Percentiles rank a stretch among this genome's conserved stretches.
Conservation (phyloP, 1,284 basidiomycete species). For the Coriolopsis trogii region DNA sequence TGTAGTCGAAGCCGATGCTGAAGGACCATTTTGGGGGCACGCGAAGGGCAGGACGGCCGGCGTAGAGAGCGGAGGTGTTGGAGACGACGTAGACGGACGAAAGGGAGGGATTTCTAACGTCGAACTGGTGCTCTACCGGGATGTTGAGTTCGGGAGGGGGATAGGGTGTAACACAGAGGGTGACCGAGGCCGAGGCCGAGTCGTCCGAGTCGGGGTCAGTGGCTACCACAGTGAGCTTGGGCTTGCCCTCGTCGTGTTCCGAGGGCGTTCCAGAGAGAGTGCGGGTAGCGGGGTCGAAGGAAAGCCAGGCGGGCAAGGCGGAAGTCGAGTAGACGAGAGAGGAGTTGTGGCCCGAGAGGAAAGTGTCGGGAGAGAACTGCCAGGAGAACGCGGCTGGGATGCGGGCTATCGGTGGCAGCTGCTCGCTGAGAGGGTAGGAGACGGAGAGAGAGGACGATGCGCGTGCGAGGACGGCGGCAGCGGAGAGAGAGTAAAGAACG, state of each 20-base stretch:
- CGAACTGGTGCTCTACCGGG: conserved; percentile 66
- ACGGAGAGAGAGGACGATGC: conserved; percentile 48
- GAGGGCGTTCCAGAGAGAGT: conserved; percentile 64
- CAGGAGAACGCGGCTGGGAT: conserved; percentile 61
- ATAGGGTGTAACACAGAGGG: conserved; percentile 62
- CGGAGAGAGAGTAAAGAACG: conserved; percentile 52
- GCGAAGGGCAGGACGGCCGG: conserved; percentile 64
- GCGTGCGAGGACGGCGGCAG: conserved; percentile 36
- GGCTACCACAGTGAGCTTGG: conserved; percentile 58
- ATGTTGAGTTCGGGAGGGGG: conserved; percentile 57
- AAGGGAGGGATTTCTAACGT: conserved; percentile 56
- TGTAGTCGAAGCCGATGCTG: conserved; percentile 80
- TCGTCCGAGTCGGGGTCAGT: conserved; percentile 47
- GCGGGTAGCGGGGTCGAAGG: conserved; percentile 55
- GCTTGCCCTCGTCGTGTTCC: conserved; percentile 56
- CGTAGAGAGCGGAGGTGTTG: conserved; percentile 55
- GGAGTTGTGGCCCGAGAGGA: conserved; percentile 51
- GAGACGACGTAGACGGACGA: conserved; percentile 69
- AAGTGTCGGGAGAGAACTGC: conserved; percentile 64
- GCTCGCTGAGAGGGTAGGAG: conserved; percentile 53
- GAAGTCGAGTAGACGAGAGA: conserved; percentile 49
- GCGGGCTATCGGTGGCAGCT: conserved; percentile 67
- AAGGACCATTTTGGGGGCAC: conserved; percentile 89
- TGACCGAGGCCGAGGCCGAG: conserved; percentile 53
- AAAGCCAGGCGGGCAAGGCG: conserved; percentile 64